Conservation (phyloP, 106 monocot genomes). For the Dendrobium catenatum region DNA sequence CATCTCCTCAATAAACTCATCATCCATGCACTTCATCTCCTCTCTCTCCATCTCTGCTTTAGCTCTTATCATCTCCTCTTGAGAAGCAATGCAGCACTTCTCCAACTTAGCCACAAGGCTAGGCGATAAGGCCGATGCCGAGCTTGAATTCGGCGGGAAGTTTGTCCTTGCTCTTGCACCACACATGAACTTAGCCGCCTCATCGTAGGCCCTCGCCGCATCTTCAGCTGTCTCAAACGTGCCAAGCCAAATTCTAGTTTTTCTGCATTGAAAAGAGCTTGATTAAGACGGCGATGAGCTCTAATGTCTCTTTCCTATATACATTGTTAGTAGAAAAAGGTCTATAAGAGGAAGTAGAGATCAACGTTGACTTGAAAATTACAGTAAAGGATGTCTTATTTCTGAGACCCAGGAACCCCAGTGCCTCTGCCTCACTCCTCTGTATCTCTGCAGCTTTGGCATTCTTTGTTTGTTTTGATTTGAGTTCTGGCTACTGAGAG, state of each 20-base stretch:
- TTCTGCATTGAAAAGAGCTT: constrained; percentile 21
- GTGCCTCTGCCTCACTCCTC: constrained; percentile 63
- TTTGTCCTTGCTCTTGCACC: constrained; percentile 57
- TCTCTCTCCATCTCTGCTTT: neutral
- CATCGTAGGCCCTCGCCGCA: constrained; percentile 79
- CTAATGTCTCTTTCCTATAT: neutral
- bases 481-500: neutral
- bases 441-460: constrained; percentile 39
- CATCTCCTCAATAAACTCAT: constrained; percentile 71
- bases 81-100: constrained; percentile 37
- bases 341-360: neutral
- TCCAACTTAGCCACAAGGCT: constrained; percentile 63
- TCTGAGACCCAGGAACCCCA: constrained; percentile 83
- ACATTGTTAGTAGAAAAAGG: neutral
- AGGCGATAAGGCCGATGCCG: constrained; percentile 26
- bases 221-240: constrained; percentile 89
- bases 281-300: neutral
- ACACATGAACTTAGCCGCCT: constrained; percentile 74
- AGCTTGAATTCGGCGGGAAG: constrained; percentile 34
- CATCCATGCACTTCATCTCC: constrained; percentile 29
- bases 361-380: constrained; percentile 3
- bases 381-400: constrained; percentile 59
- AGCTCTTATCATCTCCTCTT: neutral
- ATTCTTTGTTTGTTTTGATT: constrained; percentile 7
- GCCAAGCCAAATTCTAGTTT: constrained; percentile 83